phyloP scores from a whole-genome alignment of 164 flowering plant species.

The Berberis vulgaris region DNA sequence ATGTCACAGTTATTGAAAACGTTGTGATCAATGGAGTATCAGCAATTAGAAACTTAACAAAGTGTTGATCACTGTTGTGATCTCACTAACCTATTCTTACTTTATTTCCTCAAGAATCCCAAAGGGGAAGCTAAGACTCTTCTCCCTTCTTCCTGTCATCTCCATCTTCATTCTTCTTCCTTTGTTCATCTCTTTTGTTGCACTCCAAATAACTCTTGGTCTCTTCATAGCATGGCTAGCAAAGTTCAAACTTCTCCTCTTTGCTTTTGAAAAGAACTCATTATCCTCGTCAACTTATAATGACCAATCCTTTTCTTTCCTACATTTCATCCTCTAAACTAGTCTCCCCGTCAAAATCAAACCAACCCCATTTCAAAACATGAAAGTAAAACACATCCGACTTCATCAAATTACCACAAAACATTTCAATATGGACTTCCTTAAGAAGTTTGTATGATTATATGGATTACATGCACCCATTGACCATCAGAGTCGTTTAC shows the following conservation, averaged over 20 bases:
- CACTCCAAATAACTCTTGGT: conserved; percentile 19
- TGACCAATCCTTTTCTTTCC: conserved; percentile 14
- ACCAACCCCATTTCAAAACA: too few species aligned
- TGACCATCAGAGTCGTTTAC: background rate
- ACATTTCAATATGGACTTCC: too few species aligned
- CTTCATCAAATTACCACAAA: too few species aligned
- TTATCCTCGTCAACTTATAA: conserved; percentile 11
- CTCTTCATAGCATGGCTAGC: conserved; percentile 41
- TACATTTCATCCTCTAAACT: conserved; percentile 28
- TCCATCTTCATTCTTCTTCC: conserved; percentile 35
- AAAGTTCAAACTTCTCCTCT: conserved; percentile 43
- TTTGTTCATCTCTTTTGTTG: conserved; percentile 18
- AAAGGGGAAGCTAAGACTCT: conserved; percentile 20
- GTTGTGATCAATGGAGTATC: background rate
- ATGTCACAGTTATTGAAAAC: background rate
- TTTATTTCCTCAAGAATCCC: conserved; percentile 11
- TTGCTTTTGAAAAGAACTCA: conserved; percentile 31
- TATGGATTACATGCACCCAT: background rate
- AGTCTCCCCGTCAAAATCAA: background rate
- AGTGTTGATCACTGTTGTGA: background rate
- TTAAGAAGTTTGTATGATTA: background rate
- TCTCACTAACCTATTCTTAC: conserved; percentile 26
- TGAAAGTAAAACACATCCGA: too few species aligned
- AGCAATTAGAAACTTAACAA: background rate
- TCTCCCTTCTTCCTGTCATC: conserved; percentile 21